A percentile compares a stretch with the other conserved stretches of the same genome.
Conservation (phyloP, 768 basidiomycete genomes). For the Boletus reticulatus region DNA sequence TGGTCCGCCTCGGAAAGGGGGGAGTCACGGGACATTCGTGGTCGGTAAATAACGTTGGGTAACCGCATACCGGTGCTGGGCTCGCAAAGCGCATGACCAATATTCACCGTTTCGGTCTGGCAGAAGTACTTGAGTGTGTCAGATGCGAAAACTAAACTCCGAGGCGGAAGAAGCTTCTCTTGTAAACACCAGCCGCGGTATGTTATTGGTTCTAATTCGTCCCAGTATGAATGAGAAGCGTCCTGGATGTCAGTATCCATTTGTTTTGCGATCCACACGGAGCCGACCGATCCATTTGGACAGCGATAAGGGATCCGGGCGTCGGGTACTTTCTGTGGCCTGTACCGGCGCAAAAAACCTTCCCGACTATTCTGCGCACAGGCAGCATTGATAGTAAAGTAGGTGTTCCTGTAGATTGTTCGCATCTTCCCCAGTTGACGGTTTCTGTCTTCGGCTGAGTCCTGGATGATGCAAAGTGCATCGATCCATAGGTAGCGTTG, state of each 20-base stretch:
- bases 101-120: neutral
- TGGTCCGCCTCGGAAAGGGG: neutral
- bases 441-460: neutral
- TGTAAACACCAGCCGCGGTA: conserved; percentile 1
- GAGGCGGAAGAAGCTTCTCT: conserved; percentile 1
- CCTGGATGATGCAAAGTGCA: conserved; percentile 2
- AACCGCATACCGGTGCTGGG: neutral
- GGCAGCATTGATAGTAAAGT: neutral
- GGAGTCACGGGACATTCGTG: neutral
- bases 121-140: conserved; percentile 2
- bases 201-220: neutral
- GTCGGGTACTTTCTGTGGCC: neutral
- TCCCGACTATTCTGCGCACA: neutral
- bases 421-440: neutral
- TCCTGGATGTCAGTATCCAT: neutral
- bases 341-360: neutral
- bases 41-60: neutral
- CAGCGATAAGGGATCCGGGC: neutral
- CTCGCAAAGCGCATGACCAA: neutral
- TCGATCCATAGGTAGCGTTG: neutral
- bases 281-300: neutral
- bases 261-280: neutral
- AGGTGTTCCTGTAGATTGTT: neutral
- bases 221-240: neutral
- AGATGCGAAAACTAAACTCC: neutral